A percentile compares a stretch with the other conserved stretches of the same genome.
These are phyloP conservation scores for Sanghuangporus sanghuang DNA, from an alignment of 1,284 basidiomycete genomes.

Conservation along the genomic window DNA sequence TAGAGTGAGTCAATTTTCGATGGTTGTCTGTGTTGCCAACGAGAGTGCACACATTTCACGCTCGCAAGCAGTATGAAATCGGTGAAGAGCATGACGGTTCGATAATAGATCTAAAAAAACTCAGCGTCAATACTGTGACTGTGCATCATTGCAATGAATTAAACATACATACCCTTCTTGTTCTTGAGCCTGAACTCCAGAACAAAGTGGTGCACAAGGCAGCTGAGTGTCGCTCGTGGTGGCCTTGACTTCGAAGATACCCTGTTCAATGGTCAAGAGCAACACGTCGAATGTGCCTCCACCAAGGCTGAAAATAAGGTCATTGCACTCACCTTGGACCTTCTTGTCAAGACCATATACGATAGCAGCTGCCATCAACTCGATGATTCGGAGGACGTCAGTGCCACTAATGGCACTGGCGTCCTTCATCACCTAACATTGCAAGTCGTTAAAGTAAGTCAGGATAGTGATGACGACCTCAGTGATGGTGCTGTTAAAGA, in stretches of 20 bases:
- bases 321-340: conserved; percentile 82
- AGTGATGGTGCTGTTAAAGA: conserved; percentile 60
- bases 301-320: conserved; percentile 96
- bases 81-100: conserved; percentile 94
- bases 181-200: conserved; percentile 99
- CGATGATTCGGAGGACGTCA: conserved; percentile 92
- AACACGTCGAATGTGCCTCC: conserved; percentile 99
- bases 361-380: conserved; percentile 92
- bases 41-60: conserved; percentile 98
- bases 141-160: conserved; percentile 17
- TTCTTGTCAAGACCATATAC: conserved; percentile 95
- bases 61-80: conserved; percentile 96
- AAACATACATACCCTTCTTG: conserved; percentile 80
- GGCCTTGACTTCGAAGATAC: conserved; percentile 99
- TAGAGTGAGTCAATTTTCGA: too few relatives aligned
- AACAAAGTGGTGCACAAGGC: conserved; percentile 96
- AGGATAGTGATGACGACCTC: conserved; percentile 95
- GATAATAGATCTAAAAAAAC: conserved; percentile 68
- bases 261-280: conserved; percentile 95
- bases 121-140: conserved; percentile 20
- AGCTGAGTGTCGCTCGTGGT: conserved; percentile 99
- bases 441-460: conserved; percentile 97
- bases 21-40: conserved; percentile 93
- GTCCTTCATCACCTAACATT: conserved; percentile 94
- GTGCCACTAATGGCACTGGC: conserved; percentile 86